Conservation (phyloP, 129 eudicot species). For the Chrysanthemum seticuspe region DNA sequence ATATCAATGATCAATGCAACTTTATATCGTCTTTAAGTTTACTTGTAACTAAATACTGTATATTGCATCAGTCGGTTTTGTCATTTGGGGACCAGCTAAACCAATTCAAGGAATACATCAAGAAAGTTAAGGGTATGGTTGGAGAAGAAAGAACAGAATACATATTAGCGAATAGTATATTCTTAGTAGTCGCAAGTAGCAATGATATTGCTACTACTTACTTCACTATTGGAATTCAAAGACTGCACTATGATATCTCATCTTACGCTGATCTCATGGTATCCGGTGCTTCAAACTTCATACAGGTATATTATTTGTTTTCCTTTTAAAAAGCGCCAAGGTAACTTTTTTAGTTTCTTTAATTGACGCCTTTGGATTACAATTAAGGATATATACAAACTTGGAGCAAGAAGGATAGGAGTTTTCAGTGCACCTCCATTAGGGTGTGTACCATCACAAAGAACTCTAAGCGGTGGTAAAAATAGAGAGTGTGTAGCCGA, state of each 20-base stretch:
- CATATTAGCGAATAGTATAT: background rate
- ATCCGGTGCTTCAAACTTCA: background rate
- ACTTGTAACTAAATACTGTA: background rate
- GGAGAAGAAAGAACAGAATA: background rate
- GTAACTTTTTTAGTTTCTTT: no score
- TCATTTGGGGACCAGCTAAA: background rate
- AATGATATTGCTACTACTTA: background rate
- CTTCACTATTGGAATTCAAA: background rate
- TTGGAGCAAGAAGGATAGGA: background rate
- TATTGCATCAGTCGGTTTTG: background rate
- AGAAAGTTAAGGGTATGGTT: background rate
- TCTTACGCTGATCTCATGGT: background rate
- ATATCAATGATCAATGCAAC: no score
- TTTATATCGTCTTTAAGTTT: background rate
- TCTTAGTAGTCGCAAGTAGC: background rate
- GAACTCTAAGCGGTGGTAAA: no score
- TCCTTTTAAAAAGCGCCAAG: no score
- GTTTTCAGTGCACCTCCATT: slow-evolving; percentile 4
- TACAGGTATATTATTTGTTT: background rate
- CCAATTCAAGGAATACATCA: background rate
- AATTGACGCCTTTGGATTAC: no score
- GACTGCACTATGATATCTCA: background rate
- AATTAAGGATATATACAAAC: background rate
- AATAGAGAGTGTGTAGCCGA: no score
- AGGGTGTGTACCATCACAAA: background rate